Evolutionary conservation across 345 rosid genomes (phyloP), one percentile per base, ranked within the genome.

Genomic region (Luvunga scandens): DNA sequence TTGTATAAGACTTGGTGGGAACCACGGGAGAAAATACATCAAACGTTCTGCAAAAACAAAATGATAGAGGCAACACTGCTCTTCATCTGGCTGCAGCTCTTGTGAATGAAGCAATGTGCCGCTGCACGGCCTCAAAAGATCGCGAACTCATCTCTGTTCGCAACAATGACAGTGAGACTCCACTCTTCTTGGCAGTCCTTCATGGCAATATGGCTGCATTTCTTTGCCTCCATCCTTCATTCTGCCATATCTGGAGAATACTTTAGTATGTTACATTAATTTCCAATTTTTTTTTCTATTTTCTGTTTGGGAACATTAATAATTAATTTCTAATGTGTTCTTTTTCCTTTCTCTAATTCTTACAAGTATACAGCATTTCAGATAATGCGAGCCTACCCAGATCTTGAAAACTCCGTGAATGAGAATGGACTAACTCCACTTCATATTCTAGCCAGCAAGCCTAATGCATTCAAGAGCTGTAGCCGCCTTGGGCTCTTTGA

Each of bases 131-230:
- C 27, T 22, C 9, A 2, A 22, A 5, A 0, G 75, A 78, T 13
- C 34, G 63, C 0, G 28, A 8, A 5, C 72, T 85, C 57, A 55
- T 85, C n/a, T 66, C 79, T n/a, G 68, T n/a, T 0, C 76, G 73
- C 10, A 85, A 88, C 78, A 13, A n/a, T 10, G 81, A 75, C 1
- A 50, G 71, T 1, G 89, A 88, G 84, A 86, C 91, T 13, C 89
- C 88, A 4, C 45, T 85, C 1, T 84, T 85, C 80, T 19, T 50
- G 72, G 85, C 89, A 1, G 89, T 84, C 22, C 56, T 63, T 2
- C 76, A 67, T 24, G 91, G 89, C 24, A 75, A 85, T 30, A 83
- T 60, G 66, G 74, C 73, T 6, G 85, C 81, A 6, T 86, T 88
- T 72, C 84, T 86, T 39, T 48, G 77, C 71, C 87, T 83, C 28